Percentiles rank a stretch among this genome's conserved stretches.
Conservation (phyloP, 176 grass and related monocot genomes). For the Themeda triandra region DNA sequence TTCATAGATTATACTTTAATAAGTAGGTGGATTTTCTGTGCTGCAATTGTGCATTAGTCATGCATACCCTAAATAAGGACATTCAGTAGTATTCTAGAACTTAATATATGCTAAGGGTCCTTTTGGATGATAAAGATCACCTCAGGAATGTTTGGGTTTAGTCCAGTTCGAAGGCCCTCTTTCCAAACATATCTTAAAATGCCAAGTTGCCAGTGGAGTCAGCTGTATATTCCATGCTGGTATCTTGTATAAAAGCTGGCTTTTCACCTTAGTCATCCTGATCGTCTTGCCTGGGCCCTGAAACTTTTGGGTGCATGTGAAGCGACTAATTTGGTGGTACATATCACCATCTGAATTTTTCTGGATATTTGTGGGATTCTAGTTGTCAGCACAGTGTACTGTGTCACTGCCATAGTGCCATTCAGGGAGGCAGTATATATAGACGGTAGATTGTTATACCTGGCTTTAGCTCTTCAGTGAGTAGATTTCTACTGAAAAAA, state of each 20-base stretch:
- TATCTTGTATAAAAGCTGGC: background rate
- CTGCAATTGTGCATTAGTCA: background rate
- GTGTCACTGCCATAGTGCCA: background rate
- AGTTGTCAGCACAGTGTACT: background rate
- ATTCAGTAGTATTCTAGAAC: background rate
- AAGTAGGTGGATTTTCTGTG: background rate
- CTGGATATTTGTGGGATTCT: background rate
- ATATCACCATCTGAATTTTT: constrained; percentile 1
- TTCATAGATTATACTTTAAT: background rate
- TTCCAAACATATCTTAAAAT: background rate
- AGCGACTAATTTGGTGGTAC: background rate
- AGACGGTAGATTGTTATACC: background rate
- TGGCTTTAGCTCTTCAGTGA: background rate
- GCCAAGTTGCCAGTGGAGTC: background rate
- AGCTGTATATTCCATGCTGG: background rate
- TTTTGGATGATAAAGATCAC: background rate
- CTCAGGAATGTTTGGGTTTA: background rate
- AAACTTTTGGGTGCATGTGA: constrained; percentile 17
- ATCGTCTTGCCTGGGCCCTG: background rate
- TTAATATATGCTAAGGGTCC: background rate
- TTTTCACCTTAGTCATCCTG: constrained; percentile 7
- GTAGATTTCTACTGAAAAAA: background rate
- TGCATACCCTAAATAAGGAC: background rate
- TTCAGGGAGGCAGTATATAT: background rate
- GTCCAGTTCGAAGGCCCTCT: background rate